Evolutionary conservation across 192 early-diverging fungal species (phyloP).

Genomic region (Backusella tarrabulga): DNA sequence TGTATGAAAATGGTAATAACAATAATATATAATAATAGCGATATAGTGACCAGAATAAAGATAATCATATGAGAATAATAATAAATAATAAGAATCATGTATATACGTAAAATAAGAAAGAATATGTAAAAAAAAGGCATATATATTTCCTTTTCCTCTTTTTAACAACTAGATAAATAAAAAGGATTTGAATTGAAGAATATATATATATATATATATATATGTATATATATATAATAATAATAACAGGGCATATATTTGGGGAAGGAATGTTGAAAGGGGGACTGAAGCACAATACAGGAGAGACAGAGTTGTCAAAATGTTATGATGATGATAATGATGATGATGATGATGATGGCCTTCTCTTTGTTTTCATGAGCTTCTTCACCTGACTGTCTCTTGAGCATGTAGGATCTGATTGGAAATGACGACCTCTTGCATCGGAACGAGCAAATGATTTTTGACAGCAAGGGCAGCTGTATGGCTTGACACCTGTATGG

Average conservation of each 20-base stretch:
- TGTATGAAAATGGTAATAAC: neutral
- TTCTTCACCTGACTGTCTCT: neutral
- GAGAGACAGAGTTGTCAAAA: neutral
- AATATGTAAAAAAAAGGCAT: neutral
- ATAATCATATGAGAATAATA: neutral
- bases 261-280: neutral
- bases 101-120: too few species aligned
- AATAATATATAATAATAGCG: neutral
- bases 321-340: neutral
- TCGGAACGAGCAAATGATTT: conserved; percentile 71
- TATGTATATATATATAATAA: neutral
- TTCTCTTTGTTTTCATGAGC: neutral
- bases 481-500: conserved; percentile 60
- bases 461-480: conserved; percentile 60
- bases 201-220: neutral
- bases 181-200: neutral
- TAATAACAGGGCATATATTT: neutral
- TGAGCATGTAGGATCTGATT: conserved; percentile 6
- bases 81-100: neutral
- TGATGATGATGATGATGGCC: neutral
- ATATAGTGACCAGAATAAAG: neutral
- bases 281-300: neutral
- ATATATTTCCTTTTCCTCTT: neutral
- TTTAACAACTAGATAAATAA: neutral
- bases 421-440: conserved; percentile 63